Base-by-base conservation (phyloP, 2,329 filamentous ascomycete genomes). In the Cladophialophora carrionii region DNA sequence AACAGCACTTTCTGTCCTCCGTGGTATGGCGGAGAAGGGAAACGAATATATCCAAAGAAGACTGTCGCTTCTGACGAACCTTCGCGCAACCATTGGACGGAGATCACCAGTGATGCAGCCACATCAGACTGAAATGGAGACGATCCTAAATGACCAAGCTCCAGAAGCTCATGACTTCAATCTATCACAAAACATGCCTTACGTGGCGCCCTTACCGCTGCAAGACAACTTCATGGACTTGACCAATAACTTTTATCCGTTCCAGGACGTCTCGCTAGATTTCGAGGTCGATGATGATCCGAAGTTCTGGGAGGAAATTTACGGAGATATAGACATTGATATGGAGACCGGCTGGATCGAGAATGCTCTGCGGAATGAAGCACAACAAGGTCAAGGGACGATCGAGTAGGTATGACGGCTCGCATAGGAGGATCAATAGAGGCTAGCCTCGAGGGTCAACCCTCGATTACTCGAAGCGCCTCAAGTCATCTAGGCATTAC, bases 11-110 rank as follows among this genome's bases (percentile, higher is more conserved):
- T 75, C 76, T 7, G 76, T 85, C 31, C 76, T 85, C 4, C 76
- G 75, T 8, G 75, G 76, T 34, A 85, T 85, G 81, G 82, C 82
- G 12, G 79, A 83, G 54, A 78, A 80, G 9, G 83, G 83, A 0
- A 85, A 85, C 69, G 79, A 76, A 32, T 80, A 84, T 61, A 79
- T 85, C 49, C 75, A 75, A 10, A 76, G 77, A 6, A 75, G 78
- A 6, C 75, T 79, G 63, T 68, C 74, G 8, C 69, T 81, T 17
- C 70, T 81, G 6, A 71, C 78, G 12, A 75, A 78, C 51, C 69
- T 81, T 10, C 74, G 73, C 7, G 73, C 77, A 54, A 71, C 70
- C 5, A 72, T 73, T 20, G 72, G 60, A 52, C 26, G 46, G 17
- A 26, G 20, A 63, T 55, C 26, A 51, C 66, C 29, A 31, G 61